A percentile compares a stretch with the other conserved stretches of the same genome.
Evolutionary conservation across 441 rosid species (phyloP).

Genomic region (Metrosideros polymorpha): DNA sequence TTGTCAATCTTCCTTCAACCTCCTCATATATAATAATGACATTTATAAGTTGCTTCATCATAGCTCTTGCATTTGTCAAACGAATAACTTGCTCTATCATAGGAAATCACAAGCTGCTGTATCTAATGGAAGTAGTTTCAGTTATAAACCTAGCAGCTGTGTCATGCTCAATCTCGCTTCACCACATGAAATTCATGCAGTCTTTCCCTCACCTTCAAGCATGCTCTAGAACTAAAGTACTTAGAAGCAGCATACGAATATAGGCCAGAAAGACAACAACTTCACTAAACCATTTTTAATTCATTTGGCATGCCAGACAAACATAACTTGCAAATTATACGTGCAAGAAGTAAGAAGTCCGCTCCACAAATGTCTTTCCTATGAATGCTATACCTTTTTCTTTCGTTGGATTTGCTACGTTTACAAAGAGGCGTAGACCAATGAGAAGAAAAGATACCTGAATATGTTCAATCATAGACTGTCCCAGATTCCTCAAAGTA

Average conservation of each 20-base stretch:
- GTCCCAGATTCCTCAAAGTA: conserved; percentile 63
- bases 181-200: neutral
- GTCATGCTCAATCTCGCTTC: neutral
- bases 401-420: neutral
- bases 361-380: neutral
- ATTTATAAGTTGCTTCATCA: neutral
- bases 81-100: neutral
- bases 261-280: neutral
- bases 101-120: neutral
- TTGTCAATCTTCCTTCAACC: neutral
- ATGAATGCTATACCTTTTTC: neutral
- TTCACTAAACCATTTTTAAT: neutral
- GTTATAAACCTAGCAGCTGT: neutral
- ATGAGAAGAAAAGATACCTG: conserved; percentile 42
- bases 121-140: neutral
- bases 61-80: neutral
- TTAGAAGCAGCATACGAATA: neutral
- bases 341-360: neutral
- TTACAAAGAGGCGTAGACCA: neutral
- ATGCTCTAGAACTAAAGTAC: neutral
- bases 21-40: neutral
- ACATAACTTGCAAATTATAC: neutral
- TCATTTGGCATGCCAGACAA: neutral
- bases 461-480: conserved; percentile 87
- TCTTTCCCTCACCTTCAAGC: neutral